phyloP scores from a whole-genome alignment of 331 rosid genomes.

The Dryas integrifolia region DNA sequence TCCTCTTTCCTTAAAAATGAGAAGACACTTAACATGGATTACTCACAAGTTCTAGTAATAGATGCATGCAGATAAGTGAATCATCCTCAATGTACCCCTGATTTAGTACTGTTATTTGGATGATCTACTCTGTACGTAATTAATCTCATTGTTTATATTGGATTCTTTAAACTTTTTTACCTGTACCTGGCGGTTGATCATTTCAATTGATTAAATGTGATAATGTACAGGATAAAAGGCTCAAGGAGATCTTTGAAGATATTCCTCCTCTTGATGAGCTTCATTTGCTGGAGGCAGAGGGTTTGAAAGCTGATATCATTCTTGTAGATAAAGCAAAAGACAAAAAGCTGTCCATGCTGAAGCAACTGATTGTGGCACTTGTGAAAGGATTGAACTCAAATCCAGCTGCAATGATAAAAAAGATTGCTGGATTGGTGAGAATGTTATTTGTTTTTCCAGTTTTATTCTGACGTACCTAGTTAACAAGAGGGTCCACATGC shows the following conservation, averaged over 20 bases:
- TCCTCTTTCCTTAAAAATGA: not conserved
- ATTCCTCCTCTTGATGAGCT: constrained; percentile 90
- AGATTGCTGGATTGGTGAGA: constrained; percentile 92
- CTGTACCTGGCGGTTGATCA: not conserved
- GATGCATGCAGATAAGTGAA: not conserved
- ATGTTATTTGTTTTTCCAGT: not conserved
- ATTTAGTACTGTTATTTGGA: not conserved
- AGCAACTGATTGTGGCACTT: constrained; percentile 74
- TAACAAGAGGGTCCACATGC: not conserved
- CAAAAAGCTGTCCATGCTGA: constrained; percentile 88
- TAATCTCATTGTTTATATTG: not conserved
- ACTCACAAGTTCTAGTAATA: not conserved
- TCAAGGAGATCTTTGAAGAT: constrained; percentile 71
- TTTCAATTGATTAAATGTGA: constrained; percentile 19
- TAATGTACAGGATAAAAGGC: constrained; percentile 73
- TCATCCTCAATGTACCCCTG: not conserved
- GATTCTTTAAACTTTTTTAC: not conserved
- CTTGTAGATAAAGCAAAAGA: constrained; percentile 87
- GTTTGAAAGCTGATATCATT: constrained; percentile 76
- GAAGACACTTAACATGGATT: not conserved
- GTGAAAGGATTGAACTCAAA: constrained; percentile 92
- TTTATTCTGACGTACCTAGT: not conserved
- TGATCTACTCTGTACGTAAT: not conserved
- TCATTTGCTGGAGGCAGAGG: constrained; percentile 70
- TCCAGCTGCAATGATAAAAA: constrained; percentile 85